Evolutionary conservation across 2,329 filamentous ascomycete genomes (phyloP).

Genomic region (Cryphonectria carpinicola): DNA sequence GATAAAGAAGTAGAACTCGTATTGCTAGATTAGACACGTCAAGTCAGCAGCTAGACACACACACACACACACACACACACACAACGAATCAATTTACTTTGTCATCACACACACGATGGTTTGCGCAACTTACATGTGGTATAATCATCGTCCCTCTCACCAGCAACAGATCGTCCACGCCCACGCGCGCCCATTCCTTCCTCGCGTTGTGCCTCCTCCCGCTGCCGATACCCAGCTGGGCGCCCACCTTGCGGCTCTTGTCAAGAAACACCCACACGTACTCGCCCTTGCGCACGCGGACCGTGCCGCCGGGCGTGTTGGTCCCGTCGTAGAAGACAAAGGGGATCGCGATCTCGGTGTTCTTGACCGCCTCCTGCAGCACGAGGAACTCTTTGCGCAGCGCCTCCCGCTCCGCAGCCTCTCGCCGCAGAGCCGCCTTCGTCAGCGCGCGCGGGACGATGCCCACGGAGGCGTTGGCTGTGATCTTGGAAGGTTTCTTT

Average conservation of each 20-base stretch:
- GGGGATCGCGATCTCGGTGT: constrained; percentile 85
- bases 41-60: constrained; percentile 31
- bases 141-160: constrained; percentile 90
- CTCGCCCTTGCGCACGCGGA: constrained; percentile 91
- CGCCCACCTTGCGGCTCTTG: constrained; percentile 86
- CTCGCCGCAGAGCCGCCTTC: constrained; percentile 66
- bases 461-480: constrained; percentile 63
- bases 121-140: constrained; percentile 73
- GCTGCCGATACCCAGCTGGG: constrained; percentile 75
- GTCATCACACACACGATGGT: not conserved
- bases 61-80: constrained; percentile 1
- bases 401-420: constrained; percentile 73
- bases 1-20: constrained; percentile 96
- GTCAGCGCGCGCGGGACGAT: constrained; percentile 75
- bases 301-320: constrained; percentile 81
- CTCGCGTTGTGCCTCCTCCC: constrained; percentile 66
- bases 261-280: constrained; percentile 92
- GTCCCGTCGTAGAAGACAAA: constrained; percentile 98
- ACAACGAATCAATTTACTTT: constrained; percentile 17
- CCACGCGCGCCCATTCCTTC: constrained; percentile 88
- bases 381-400: constrained; percentile 79
- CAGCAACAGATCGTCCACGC: constrained; percentile 93
- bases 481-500: constrained; percentile 53
- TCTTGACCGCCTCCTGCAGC: constrained; percentile 85
- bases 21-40: constrained; percentile 66